Percentiles rank a stretch among this genome's conserved stretches.
Conservation (phyloP, 1,139 yeast genomes). For the Pichia sp. region DNA sequence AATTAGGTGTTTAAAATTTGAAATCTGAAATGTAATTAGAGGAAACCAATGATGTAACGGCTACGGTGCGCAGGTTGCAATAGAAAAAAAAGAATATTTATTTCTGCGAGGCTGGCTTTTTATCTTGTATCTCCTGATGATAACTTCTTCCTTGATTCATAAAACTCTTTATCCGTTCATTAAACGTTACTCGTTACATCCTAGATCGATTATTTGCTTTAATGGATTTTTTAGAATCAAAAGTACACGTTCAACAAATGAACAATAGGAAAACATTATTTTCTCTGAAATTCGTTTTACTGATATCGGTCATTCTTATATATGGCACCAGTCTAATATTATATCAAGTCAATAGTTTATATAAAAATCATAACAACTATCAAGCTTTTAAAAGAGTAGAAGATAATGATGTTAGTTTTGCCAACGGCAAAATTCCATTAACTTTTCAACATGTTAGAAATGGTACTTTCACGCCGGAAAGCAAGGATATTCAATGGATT, state of each 20-base stretch:
- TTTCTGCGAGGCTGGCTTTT: neutral
- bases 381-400: neutral
- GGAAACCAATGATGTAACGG: too few species aligned
- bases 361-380: conserved; percentile 3
- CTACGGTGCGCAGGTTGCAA: too few species aligned
- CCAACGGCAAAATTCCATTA: conserved; percentile 23
- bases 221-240: neutral
- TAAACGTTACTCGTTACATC: neutral
- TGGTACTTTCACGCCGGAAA: conserved; percentile 44
- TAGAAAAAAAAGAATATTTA: too few species aligned
- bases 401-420: neutral
- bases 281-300: conserved; percentile 8
- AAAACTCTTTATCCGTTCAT: neutral
- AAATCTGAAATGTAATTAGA: too few species aligned
- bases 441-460: conserved; percentile 39
- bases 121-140: neutral
- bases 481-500: conserved; percentile 61
- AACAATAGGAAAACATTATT: neutral
- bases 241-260: neutral
- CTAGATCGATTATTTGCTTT: neutral
- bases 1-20: too few species aligned
- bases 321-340: conserved; percentile 15
- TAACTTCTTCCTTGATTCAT: neutral
- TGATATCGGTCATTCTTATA: conserved; percentile 7
- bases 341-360: conserved; percentile 12